These are phyloP conservation scores for Candida silvatica DNA, from an alignment of 805 yeast genomes.

Conservation along the genomic window DNA sequence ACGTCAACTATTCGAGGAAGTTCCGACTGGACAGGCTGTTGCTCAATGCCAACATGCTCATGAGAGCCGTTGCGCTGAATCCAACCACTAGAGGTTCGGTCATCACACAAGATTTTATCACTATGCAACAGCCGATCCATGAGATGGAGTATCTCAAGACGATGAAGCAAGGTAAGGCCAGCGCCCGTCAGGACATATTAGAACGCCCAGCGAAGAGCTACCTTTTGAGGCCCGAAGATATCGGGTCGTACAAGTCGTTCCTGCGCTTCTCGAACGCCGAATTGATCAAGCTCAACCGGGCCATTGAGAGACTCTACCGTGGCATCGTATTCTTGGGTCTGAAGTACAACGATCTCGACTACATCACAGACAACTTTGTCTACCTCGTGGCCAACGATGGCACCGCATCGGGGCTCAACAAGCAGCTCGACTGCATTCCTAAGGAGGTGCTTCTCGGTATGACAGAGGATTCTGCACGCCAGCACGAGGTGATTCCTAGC, in stretches of 20 bases:
- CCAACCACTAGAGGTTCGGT: slow-evolving; percentile 27
- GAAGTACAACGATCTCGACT: slow-evolving; percentile 27
- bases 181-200: neutral
- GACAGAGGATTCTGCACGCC: slow-evolving; percentile 1
- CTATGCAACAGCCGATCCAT: slow-evolving; percentile 19
- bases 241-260: slow-evolving; percentile 39
- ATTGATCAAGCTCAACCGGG: slow-evolving; percentile 23
- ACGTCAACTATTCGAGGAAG: slow-evolving; percentile 29
- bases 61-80: slow-evolving; percentile 34
- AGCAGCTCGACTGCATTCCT: slow-evolving; percentile 8
- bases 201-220: neutral
- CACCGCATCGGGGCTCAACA: slow-evolving; percentile 1
- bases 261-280: slow-evolving; percentile 37
- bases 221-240: slow-evolving; percentile 25
- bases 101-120: slow-evolving; percentile 34
- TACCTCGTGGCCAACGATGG: slow-evolving; percentile 9
- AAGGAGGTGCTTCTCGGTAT: slow-evolving; percentile 2
- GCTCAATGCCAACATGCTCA: slow-evolving; percentile 38
- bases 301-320: slow-evolving; percentile 28
- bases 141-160: slow-evolving; percentile 12
- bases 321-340: slow-evolving; percentile 9
- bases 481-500: slow-evolving; percentile 5
- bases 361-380: slow-evolving; percentile 5
- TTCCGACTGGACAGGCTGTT: slow-evolving; percentile 38
- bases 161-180: slow-evolving; percentile 1